Evolutionary conservation across 257 asterid species (phyloP), one percentile per base, ranked within the genome.

Genomic region (Solanum pimpinellifolium): DNA sequence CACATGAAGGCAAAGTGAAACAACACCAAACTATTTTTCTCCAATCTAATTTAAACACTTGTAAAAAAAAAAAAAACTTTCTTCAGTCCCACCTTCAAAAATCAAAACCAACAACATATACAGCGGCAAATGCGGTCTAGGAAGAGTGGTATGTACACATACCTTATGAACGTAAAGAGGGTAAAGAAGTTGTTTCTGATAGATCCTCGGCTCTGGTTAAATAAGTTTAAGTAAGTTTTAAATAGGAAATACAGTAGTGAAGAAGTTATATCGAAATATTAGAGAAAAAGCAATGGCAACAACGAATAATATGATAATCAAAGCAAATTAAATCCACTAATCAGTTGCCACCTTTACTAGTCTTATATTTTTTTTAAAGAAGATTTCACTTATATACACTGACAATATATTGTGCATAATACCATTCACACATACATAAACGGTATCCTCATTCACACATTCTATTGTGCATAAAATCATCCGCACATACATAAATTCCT

Each of bases 1-100:
- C 91, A 92, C 89, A 76, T 92, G 94, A 87, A 93, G 93, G 96
- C 95, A 93, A 95, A 91, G 92, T 91, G 93, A 93, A 92, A 92
- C 92, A 91, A 89, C 93, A 93, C 91, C 95, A 89, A 91, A 90
- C 93, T 52, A 18, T 39, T 39, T 44, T 37, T 31, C 85, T 25
- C 83, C 60, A 66, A 44, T 87, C 68, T 88, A 60, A 39, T 49
- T 9, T 74, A 35, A 75, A 42, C 39, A 80, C 73, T 25, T 11
- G 46, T 0, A 41, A 42, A 13, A 0, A 25, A 66, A n/a, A 62
- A n/a, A n/a, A 65, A 11, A 11, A 0, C 9, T 11, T 12, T 25
- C 62, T 25, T 25, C 16, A 25, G 18, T 25, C 18, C 74, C 27
- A 66, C 31, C 33, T 66, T 66, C 20, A 12, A 25, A 62, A 59